Evolutionary conservation across 257 asterid species (phyloP).

Genomic region (Capsicum rhomboideum): DNA sequence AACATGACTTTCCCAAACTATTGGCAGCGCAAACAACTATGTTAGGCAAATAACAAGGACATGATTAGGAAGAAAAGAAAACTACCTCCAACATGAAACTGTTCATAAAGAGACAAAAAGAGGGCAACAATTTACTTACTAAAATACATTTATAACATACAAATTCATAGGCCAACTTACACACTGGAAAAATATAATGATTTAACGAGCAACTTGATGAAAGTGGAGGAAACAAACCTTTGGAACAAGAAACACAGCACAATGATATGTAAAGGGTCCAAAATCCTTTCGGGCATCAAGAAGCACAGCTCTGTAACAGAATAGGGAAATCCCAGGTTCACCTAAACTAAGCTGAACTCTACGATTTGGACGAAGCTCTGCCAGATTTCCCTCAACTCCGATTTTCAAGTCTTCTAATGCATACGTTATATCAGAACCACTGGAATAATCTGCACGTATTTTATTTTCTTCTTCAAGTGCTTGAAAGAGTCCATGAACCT

Average conservation of each 20-base stretch:
- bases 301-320: constrained; percentile 58
- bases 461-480: constrained; percentile 59
- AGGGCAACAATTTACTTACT: not conserved
- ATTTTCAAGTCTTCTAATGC: constrained; percentile 74
- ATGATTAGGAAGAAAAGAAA: not conserved
- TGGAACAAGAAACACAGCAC: constrained; percentile 84
- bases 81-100: not conserved
- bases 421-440: constrained; percentile 47
- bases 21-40: not conserved
- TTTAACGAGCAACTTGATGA: not conserved
- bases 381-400: constrained; percentile 67
- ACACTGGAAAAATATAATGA: not conserved
- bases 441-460: constrained; percentile 46
- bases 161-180: not conserved
- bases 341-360: constrained; percentile 65
- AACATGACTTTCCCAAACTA: not conserved
- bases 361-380: constrained; percentile 68
- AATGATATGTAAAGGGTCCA: constrained; percentile 50
- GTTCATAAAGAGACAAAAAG: not conserved
- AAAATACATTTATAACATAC: not conserved
- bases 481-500: constrained; percentile 56
- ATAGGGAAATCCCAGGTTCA: constrained; percentile 62
- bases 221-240: constrained; percentile 36
- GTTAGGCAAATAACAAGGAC: not conserved
- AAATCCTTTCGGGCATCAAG: constrained; percentile 62